Conservation (phyloP, 1,284 basidiomycete genomes). For the Cystobasidium sp. region DNA sequence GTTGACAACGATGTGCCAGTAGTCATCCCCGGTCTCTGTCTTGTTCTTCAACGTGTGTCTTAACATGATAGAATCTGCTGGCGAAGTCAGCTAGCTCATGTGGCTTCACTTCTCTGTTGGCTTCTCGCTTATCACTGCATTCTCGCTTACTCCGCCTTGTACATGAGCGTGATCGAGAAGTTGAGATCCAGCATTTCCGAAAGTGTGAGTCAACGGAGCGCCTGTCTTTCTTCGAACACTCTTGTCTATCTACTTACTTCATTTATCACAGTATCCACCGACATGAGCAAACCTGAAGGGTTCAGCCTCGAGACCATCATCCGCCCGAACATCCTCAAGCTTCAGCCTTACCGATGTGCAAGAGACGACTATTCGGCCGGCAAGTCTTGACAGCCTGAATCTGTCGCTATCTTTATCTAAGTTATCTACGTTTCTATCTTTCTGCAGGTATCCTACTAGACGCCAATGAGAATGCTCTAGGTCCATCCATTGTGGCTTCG, state of each 20-base stretch:
- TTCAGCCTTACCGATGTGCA: slow-evolving; percentile 93
- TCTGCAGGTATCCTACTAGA: slow-evolving; percentile 76
- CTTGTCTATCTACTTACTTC: background rate
- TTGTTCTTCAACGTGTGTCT: background rate
- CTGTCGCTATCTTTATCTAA: background rate
- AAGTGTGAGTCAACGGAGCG: no score
- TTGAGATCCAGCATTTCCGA: background rate
- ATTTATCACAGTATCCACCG: no score
- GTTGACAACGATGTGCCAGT: slow-evolving; percentile 32
- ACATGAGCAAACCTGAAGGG: slow-evolving; percentile 37
- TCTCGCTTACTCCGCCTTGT: background rate
- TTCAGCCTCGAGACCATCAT: slow-evolving; percentile 39
- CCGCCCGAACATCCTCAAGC: slow-evolving; percentile 75
- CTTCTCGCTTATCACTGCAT: slow-evolving; percentile 3
- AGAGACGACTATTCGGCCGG: slow-evolving; percentile 93
- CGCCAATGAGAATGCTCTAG: slow-evolving; percentile 95
- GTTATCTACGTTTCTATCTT: background rate
- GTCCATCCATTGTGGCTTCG: slow-evolving; percentile 72
- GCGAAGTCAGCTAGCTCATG: background rate
- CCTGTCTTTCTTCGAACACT: background rate
- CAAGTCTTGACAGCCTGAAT: slow-evolving; percentile 2
- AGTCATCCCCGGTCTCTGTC: background rate
- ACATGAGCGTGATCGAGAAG: slow-evolving; percentile 7
- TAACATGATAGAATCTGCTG: background rate
- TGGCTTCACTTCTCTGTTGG: background rate